phyloP scores from a whole-genome alignment of 805 yeast species.

The Teunomyces pallodes region DNA sequence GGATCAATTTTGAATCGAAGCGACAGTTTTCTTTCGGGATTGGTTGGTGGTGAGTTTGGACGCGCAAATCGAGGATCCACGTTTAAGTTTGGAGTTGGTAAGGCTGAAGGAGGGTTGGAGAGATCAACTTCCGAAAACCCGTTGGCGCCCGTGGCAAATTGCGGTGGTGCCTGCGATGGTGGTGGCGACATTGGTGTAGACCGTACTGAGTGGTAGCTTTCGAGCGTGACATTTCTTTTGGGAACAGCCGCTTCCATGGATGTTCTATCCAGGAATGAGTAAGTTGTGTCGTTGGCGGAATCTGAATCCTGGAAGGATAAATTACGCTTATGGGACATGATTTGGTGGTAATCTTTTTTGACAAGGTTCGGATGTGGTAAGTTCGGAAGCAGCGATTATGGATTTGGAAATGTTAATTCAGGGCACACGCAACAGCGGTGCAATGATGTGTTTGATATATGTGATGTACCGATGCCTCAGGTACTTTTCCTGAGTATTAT shows the following conservation, averaged over 20 bases:
- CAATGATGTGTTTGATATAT: not conserved
- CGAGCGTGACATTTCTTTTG: not conserved
- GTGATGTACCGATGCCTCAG: not conserved
- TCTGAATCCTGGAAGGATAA: not conserved
- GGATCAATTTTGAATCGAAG: slow-evolving; percentile 32
- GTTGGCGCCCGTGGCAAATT: not conserved
- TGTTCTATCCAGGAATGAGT: not conserved
- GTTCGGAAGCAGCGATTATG: not conserved
- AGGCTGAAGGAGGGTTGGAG: slow-evolving; percentile 9
- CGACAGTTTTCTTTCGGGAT: slow-evolving; percentile 19
- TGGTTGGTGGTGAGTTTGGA: slow-evolving; percentile 4
- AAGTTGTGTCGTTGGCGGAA: not conserved
- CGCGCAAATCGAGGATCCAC: slow-evolving; percentile 11
- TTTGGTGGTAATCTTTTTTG: not conserved
- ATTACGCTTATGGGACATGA: not conserved
- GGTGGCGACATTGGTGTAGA: slow-evolving; percentile 1
- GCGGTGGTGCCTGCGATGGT: slow-evolving; percentile 4
- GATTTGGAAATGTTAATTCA: not conserved
- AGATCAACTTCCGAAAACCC: slow-evolving; percentile 11
- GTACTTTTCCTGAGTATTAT: not conserved
- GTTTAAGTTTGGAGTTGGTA: slow-evolving; percentile 27
- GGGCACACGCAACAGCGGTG: not conserved
- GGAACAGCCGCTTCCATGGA: not conserved
- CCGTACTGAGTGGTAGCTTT: not conserved
- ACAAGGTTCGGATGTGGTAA: not conserved